Conservation (phyloP, 73 alveolate species). For the Stentor coeruleus region DNA sequence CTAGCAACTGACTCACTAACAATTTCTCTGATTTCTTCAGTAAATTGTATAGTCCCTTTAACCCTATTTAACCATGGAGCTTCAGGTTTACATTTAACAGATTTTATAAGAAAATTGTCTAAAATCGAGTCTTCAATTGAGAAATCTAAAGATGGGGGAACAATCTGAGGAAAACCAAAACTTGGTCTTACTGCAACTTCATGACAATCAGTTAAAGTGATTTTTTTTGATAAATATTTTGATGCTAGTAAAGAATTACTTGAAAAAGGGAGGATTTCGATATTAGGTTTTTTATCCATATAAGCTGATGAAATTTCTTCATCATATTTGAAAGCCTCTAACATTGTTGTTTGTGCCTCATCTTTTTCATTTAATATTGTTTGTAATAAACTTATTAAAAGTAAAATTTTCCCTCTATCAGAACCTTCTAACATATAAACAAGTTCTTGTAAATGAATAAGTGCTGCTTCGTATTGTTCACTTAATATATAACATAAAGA, state of each 20-base stretch:
- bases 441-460: constrained; percentile 9
- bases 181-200: constrained; percentile 36
- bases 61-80: constrained; percentile 61
- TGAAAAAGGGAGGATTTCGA: constrained; percentile 31
- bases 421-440: background rate
- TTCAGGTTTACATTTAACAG: constrained; percentile 55
- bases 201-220: constrained; percentile 18
- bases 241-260: constrained; percentile 28
- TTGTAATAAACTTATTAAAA: background rate
- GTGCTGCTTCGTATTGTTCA: constrained; percentile 6
- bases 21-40: constrained; percentile 1
- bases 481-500: constrained; percentile 4
- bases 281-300: constrained; percentile 1
- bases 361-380: background rate
- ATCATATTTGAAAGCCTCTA: constrained; percentile 16
- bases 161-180: constrained; percentile 35
- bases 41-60: constrained; percentile 16
- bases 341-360: background rate
- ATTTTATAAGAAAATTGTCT: constrained; percentile 33
- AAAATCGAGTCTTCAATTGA: constrained; percentile 33
- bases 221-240: constrained; percentile 5
- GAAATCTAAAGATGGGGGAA: constrained; percentile 40
- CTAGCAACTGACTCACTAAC: background rate
- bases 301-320: background rate
- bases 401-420: constrained; percentile 7